Percentiles rank a stretch among this genome's conserved stretches.
These are phyloP conservation scores for Talaromyces marneffei DNA, from an alignment of 2,329 filamentous ascomycete species.

Conservation along the genomic window DNA sequence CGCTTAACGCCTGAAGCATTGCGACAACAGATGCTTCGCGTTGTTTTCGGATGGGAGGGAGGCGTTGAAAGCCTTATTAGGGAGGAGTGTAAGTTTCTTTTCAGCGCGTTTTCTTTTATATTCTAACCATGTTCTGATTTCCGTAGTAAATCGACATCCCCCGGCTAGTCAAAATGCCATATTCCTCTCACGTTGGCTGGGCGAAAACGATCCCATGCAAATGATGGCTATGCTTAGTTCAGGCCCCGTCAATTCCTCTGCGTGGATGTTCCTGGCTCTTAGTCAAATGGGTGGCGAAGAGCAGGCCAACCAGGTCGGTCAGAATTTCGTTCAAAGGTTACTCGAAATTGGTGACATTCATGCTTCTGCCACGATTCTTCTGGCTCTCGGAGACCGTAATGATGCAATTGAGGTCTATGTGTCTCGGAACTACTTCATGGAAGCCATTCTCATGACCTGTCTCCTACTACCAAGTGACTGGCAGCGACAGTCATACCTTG, in stretches of 20 bases:
- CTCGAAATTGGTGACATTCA: constrained; percentile 87
- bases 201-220: constrained; percentile 73
- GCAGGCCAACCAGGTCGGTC: constrained; percentile 83
- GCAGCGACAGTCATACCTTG: constrained; percentile 80
- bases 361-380: constrained; percentile 83
- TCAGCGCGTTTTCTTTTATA: background rate
- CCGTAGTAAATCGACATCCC: constrained; percentile 60
- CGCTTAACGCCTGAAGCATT: constrained; percentile 69
- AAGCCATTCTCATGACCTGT: constrained; percentile 83
- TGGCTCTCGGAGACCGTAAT: constrained; percentile 85
- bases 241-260: constrained; percentile 82
- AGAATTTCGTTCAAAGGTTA: constrained; percentile 83
- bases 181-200: constrained; percentile 86
- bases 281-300: constrained; percentile 74
- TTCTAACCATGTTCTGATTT: background rate
- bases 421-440: constrained; percentile 85
- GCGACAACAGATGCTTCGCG: constrained; percentile 81
- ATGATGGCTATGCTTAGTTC: constrained; percentile 70
- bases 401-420: constrained; percentile 96
- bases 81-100: constrained; percentile 60
- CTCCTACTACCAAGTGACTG: constrained; percentile 78
- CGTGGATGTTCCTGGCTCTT: constrained; percentile 94
- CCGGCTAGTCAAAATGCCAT: constrained; percentile 71
- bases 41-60: constrained; percentile 91
- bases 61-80: constrained; percentile 74